These are phyloP conservation scores for Talaromyces liani DNA, from an alignment of 495 filamentous ascomycete species.

Conservation along the genomic window DNA sequence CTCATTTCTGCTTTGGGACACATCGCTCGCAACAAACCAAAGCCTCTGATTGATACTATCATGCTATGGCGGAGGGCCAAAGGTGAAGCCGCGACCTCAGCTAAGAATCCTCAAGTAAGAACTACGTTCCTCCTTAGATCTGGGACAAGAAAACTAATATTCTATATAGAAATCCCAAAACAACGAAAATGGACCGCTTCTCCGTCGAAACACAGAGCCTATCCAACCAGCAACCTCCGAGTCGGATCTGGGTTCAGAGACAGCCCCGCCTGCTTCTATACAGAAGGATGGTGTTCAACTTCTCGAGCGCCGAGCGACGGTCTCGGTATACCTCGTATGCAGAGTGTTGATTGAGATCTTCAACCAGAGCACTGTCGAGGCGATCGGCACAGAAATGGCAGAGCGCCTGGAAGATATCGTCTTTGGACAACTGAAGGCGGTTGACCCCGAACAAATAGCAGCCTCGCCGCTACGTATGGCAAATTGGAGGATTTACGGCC, in stretches of 20 bases:
- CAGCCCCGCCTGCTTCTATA: slow-evolving; percentile 16
- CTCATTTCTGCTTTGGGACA: slow-evolving; percentile 87
- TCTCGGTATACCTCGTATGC: slow-evolving; percentile 92
- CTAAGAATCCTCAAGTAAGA: slow-evolving; percentile 53
- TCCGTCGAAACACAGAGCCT: slow-evolving; percentile 51
- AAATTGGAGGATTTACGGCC: slow-evolving; percentile 91
- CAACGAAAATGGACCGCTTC: slow-evolving; percentile 30
- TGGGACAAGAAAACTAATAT: background rate
- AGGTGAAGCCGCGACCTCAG: slow-evolving; percentile 69
- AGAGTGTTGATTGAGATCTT: slow-evolving; percentile 91
- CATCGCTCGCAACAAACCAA: slow-evolving; percentile 88
- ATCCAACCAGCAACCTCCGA: slow-evolving; percentile 24
- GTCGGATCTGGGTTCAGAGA: slow-evolving; percentile 18
- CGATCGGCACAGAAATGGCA: slow-evolving; percentile 80
- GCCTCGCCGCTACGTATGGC: slow-evolving; percentile 75
- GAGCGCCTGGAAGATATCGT: slow-evolving; percentile 89
- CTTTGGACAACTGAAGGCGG: slow-evolving; percentile 80
- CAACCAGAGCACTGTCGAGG: slow-evolving; percentile 73
- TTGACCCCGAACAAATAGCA: slow-evolving; percentile 75
- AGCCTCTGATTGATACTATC: slow-evolving; percentile 89
- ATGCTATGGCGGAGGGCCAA: slow-evolving; percentile 97
- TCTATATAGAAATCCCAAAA: slow-evolving; percentile 19
- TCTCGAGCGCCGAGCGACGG: slow-evolving; percentile 78
- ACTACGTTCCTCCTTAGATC: background rate
- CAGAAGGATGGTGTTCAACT: slow-evolving; percentile 61